phyloP scores from a whole-genome alignment of 352 stramenopile species.

The Phytophthora macrochlamydospora region DNA sequence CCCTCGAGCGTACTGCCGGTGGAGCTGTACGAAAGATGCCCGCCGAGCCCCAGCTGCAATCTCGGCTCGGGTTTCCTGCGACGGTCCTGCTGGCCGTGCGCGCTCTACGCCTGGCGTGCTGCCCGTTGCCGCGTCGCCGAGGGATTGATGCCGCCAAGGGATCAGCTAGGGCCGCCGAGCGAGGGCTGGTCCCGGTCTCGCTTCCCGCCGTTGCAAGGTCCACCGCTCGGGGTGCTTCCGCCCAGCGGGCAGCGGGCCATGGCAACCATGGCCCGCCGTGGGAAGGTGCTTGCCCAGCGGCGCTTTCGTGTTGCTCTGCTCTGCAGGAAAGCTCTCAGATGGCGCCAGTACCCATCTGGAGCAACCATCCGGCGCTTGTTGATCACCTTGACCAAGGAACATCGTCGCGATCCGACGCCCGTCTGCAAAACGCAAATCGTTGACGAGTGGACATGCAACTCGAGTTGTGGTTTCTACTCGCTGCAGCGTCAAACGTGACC shows the following conservation, averaged over 20 bases:
- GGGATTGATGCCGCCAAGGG: slow-evolving; percentile 9
- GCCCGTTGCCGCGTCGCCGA: slow-evolving; percentile 29
- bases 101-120: slow-evolving; percentile 16
- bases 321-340: slow-evolving; percentile 8
- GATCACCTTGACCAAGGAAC: slow-evolving; percentile 12
- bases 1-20: too few relatives aligned
- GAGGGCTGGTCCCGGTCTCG: background rate
- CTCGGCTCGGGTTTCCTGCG: slow-evolving; percentile 3
- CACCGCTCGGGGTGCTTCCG: background rate
- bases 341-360: slow-evolving; percentile 15
- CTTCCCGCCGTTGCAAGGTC: slow-evolving; percentile 35
- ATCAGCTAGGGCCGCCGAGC: slow-evolving; percentile 2
- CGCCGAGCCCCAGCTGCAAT: too few relatives aligned
- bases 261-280: too few relatives aligned
- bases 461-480: slow-evolving; percentile 14
- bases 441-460: slow-evolving; percentile 8
- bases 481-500: slow-evolving; percentile 20
- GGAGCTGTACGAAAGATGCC: too few relatives aligned
- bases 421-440: slow-evolving; percentile 26
- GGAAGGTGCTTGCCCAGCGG: background rate
- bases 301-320: background rate
- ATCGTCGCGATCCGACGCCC: slow-evolving; percentile 7
- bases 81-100: slow-evolving; percentile 2
- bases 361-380: background rate
- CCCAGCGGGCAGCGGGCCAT: too few relatives aligned